These are phyloP conservation scores for Limonium bicolor DNA, from an alignment of 148 eudicot genomes.

Conservation along the genomic window DNA sequence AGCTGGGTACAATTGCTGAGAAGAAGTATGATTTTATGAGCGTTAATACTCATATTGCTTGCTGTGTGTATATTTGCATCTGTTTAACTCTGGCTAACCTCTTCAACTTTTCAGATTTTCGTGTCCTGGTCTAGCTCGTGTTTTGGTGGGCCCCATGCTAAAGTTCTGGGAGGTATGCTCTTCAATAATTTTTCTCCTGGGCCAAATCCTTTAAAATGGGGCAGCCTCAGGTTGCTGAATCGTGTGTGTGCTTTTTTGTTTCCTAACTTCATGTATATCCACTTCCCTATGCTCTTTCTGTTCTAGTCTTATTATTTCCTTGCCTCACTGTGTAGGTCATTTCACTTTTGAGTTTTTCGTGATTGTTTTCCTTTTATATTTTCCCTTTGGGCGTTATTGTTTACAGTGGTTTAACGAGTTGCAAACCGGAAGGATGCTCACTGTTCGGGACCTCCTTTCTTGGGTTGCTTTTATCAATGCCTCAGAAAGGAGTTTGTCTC, in stretches of 20 bases:
- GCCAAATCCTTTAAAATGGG: background rate
- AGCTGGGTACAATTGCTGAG: constrained; percentile 58
- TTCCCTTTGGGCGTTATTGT: background rate
- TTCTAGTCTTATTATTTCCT: too few relatives aligned
- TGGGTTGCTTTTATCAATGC: constrained; percentile 73
- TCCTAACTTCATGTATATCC: too few relatives aligned
- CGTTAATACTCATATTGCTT: too few relatives aligned
- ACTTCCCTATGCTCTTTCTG: too few relatives aligned
- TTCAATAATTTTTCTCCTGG: background rate
- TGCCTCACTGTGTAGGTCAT: too few relatives aligned
- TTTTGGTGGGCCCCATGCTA: constrained; percentile 50
- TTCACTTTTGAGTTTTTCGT: background rate
- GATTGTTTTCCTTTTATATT: background rate
- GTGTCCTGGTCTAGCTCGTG: constrained; percentile 17
- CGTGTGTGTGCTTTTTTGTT: too few relatives aligned
- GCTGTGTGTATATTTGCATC: background rate
- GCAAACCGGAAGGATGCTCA: constrained; percentile 71
- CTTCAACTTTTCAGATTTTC: constrained; percentile 34
- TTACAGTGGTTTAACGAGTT: constrained; percentile 84
- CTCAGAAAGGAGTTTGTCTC: constrained; percentile 30
- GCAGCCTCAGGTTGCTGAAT: background rate
- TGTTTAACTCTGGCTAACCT: background rate
- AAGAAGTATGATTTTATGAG: constrained; percentile 29
- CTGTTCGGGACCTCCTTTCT: constrained; percentile 88
- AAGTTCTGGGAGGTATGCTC: constrained; percentile 70